Evolutionary conservation across 1,284 basidiomycete genomes (phyloP), one percentile per base, ranked within the genome.

Genomic region (Ustilago shanxiensis): DNA sequence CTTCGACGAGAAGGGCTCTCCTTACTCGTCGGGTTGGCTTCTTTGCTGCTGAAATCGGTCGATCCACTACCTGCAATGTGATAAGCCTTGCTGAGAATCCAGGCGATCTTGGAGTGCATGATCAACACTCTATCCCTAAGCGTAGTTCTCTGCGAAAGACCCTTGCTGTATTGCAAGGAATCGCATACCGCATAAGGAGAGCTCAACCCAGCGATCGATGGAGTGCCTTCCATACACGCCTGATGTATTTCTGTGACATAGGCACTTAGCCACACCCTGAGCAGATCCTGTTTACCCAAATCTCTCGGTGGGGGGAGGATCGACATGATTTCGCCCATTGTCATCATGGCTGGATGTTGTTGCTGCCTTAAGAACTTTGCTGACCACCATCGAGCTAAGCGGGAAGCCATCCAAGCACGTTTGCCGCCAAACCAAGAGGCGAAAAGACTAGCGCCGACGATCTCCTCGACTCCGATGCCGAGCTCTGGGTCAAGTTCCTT

Each of bases 321-420:
- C 45, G 56, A 60, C 70, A 72, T 72, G 64, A 72, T 72, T 29
- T 72, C 70, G 22, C 64, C 70, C 70, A 72, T 72, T 3, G 70
- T 72, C 70, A 73, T 60, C 63, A 66, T 67, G 18, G 70, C 68
- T 18, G 60, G 65, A 31, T 74, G 72, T 31, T 72, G 70, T 26
- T 72, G 70, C 54, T 72, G 70, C 7, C 70, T 60, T 4, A 72
- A 22, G 3, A 72, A 72, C 35, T 72, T 72, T 51, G 70, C 70
- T 11, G 60, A 63, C 70, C 70, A 72, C 70, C 70, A 72, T 16
- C 70, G 31, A 0, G 64, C 70, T 3, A 72, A 47, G 8, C 70
- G 55, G n/a, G 70, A 72, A 9, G 70, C 70, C 60, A 72, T 72
- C 70, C 70, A 72, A 6, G 70, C 70, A 9, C 70, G 49, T 20